Conservation (phyloP, 148 eudicot genomes). For the Rhododendron griersonianum region DNA sequence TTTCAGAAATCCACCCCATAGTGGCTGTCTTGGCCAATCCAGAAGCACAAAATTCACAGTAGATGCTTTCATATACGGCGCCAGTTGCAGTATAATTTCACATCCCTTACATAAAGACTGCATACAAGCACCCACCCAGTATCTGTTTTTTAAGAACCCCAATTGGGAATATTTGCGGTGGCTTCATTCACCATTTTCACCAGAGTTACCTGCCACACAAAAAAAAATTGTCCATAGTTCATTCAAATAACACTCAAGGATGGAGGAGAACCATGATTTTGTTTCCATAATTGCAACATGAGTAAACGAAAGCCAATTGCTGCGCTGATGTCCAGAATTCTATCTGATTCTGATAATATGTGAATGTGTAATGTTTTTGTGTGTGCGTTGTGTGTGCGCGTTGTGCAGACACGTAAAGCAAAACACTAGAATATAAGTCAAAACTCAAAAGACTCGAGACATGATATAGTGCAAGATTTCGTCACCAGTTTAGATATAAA, state of each 20-base stretch:
- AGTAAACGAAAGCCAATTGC: neutral
- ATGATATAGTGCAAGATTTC: neutral
- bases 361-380: too few species aligned
- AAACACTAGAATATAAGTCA: neutral
- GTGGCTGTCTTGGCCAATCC: neutral
- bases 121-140: neutral
- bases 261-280: neutral
- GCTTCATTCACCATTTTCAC: slow-evolving; percentile 97
- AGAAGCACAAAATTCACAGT: neutral
- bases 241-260: neutral
- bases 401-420: neutral
- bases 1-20: neutral
- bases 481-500: neutral
- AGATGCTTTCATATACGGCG: neutral
- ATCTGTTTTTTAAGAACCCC: slow-evolving; percentile 42
- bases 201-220: slow-evolving; percentile 61
- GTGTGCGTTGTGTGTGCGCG: too few species aligned
- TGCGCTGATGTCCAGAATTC: neutral
- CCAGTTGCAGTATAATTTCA: neutral
- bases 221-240: neutral
- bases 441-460: neutral
- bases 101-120: neutral
- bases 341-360: neutral
- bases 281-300: neutral
- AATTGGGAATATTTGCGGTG: slow-evolving; percentile 75